Conservation (phyloP, 495 filamentous ascomycete species). For the Friedmanniomyces endolithicus region DNA sequence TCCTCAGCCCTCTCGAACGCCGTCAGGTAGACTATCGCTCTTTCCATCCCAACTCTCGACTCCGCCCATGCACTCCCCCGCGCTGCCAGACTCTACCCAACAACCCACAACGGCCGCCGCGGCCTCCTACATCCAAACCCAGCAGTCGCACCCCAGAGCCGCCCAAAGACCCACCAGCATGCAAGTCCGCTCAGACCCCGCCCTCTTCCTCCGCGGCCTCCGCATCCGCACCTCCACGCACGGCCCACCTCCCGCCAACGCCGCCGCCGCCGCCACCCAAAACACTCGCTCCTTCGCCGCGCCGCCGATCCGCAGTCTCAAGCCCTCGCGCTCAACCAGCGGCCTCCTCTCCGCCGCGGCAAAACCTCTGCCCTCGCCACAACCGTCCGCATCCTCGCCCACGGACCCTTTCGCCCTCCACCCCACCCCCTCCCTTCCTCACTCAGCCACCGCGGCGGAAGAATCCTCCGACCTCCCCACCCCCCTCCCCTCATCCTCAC, state of each 20-base stretch:
- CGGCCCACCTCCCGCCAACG: neutral
- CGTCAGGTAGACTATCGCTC: constrained; percentile 4
- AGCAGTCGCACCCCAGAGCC: neutral
- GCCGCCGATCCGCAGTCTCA: constrained; percentile 15
- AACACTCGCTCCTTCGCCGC: constrained; percentile 2
- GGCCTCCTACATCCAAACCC: neutral
- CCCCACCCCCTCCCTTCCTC: neutral
- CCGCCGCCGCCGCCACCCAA: constrained; percentile 14
- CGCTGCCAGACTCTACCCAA: neutral
- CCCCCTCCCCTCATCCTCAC: neutral
- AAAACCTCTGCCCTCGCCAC: neutral
- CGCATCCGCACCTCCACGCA: neutral
- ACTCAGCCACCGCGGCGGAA: neutral
- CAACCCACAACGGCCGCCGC: neutral
- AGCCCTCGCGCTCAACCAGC: constrained; percentile 13
- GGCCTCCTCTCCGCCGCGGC: neutral
- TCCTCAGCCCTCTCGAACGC: neutral
- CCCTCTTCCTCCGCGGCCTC: constrained; percentile 26
- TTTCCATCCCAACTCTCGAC: neutral
- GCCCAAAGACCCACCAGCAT: constrained; percentile 25
- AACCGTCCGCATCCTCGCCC: neutral
- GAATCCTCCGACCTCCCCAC: neutral
- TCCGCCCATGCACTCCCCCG: neutral
- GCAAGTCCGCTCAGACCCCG: constrained; percentile 26
- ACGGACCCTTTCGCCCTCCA: neutral